phyloP scores from a whole-genome alignment of 2,329 filamentous ascomycete species.

The Geosmithia morbida region DNA sequence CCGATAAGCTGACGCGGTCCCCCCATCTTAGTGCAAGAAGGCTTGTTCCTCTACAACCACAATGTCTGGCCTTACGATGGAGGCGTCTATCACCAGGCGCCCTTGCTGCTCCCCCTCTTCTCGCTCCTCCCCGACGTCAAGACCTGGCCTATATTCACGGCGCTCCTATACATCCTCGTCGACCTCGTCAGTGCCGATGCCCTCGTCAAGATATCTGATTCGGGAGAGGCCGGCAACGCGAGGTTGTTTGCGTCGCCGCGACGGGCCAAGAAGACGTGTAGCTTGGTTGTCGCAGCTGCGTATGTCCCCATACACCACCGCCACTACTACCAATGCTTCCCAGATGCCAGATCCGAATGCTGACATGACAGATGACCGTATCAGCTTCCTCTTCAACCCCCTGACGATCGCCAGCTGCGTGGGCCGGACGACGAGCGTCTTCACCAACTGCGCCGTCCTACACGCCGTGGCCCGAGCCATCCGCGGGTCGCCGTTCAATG shows the following conservation, averaged over 20 bases:
- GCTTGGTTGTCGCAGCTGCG: constrained; percentile 64
- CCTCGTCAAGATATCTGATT: constrained; percentile 65
- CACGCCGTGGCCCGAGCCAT: constrained; percentile 72
- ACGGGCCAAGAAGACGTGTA: constrained; percentile 59
- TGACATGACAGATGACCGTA: background rate
- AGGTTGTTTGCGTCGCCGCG: constrained; percentile 67
- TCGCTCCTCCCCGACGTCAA: constrained; percentile 64
- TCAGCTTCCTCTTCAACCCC: constrained; percentile 86
- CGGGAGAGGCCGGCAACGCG: constrained; percentile 62
- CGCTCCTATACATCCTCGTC: constrained; percentile 65
- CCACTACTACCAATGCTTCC: background rate
- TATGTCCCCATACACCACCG: constrained; percentile 20
- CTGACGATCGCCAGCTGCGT: constrained; percentile 87
- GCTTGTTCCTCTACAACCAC: constrained; percentile 87
- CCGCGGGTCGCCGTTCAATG: constrained; percentile 54
- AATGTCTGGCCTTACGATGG: constrained; percentile 97
- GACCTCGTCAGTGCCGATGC: constrained; percentile 75
- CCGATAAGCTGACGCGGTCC: background rate
- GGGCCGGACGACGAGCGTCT: constrained; percentile 74
- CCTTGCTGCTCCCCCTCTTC: constrained; percentile 82
- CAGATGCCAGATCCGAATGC: background rate
- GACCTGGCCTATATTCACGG: constrained; percentile 56
- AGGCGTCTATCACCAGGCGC: constrained; percentile 70
- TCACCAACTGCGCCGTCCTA: constrained; percentile 79
- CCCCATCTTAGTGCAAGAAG: constrained; percentile 73